These are phyloP conservation scores for Xylariaceae sp. DNA, from an alignment of 2,329 filamentous ascomycete species.

Conservation along the genomic window DNA sequence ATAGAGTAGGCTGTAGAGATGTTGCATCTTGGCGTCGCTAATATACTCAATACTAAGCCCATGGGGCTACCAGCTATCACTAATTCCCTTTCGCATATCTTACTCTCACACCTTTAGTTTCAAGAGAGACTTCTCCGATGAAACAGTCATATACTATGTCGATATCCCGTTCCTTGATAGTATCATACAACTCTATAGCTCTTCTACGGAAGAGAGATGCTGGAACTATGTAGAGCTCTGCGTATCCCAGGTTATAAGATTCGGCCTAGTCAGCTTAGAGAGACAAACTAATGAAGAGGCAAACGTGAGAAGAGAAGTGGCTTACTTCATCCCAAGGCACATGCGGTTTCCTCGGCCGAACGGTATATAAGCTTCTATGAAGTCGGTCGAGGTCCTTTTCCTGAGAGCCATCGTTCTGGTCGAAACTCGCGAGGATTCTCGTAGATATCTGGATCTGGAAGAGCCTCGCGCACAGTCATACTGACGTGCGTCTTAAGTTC, in stretches of 20 bases:
- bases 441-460: constrained; percentile 4
- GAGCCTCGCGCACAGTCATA: constrained; percentile 5
- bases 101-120: constrained; percentile 5
- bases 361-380: constrained; percentile 2
- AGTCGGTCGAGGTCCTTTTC: constrained; percentile 1
- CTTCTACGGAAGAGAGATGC: constrained; percentile 5
- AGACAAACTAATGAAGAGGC: no score
- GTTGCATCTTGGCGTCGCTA: no score
- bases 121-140: constrained; percentile 3
- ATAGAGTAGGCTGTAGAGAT: no score
- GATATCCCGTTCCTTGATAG: constrained; percentile 2
- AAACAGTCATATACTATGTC: constrained; percentile 9
- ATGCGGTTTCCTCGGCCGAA: constrained; percentile 8
- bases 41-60: no score
- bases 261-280: no score
- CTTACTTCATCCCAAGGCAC: constrained; percentile 9
- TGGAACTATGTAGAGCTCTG: constrained; percentile 4
- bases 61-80: no score
- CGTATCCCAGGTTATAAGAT: constrained; percentile 2
- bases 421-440: constrained; percentile 3
- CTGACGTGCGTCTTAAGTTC: constrained; percentile 9
- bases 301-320: no score
- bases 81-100: neutral
- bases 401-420: constrained; percentile 5
- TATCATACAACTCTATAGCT: constrained; percentile 1